Evolutionary conservation across 139 green algal species (phyloP), one percentile per base, ranked within the genome.

Genomic region (Volvox africanus): DNA sequence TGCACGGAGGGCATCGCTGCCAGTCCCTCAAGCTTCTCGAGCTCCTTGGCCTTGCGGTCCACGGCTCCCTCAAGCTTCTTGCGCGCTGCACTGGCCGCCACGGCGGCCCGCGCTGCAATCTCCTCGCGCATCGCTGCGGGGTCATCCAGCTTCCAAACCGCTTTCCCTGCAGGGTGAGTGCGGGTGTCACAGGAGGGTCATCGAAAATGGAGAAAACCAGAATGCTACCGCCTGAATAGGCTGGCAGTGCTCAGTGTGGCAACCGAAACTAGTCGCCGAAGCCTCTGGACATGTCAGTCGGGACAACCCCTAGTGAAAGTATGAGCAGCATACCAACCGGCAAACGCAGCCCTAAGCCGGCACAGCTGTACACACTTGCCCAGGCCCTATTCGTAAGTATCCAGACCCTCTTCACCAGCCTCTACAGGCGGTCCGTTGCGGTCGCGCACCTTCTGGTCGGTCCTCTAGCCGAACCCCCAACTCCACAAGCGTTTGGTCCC

Each of bases 391-490:
- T 5, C 44, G 5, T 55, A 55, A 55, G 9, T 9, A 9, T 14
- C 44, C 9, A 55, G 9, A 5, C 44, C 44, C 44, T 55, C 44
- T 9, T 55, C 44, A 55, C 5, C 44, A 55, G 44, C 44, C 9
- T 55, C 44, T 55, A 5, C 44, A 55, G 44, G 44, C 44, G 44
- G 44, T 55, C 44, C 5, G 5, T 55, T 55, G 44, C 80, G 12
- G n/a, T n/a, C 28, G 30, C 94, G 68, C 69, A 95, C 95, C 97
- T 79, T 97, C 96, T 28, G 95, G 86, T 73, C 93, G 92, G 94
- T 99, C 97, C 93, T 99, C 98, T n/a, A 99, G 92, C 82, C 96
- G 91, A 32, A 99, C 95, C 3, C 98, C 98, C 88, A 99, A 93
- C 32, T 98, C 95, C 28, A 97, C 94, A 86, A 99, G 88, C 2